A percentile compares a stretch with the other conserved stretches of the same genome.
Evolutionary conservation across 139 green algal species (phyloP).

Genomic region (Bryopsis sp.): DNA sequence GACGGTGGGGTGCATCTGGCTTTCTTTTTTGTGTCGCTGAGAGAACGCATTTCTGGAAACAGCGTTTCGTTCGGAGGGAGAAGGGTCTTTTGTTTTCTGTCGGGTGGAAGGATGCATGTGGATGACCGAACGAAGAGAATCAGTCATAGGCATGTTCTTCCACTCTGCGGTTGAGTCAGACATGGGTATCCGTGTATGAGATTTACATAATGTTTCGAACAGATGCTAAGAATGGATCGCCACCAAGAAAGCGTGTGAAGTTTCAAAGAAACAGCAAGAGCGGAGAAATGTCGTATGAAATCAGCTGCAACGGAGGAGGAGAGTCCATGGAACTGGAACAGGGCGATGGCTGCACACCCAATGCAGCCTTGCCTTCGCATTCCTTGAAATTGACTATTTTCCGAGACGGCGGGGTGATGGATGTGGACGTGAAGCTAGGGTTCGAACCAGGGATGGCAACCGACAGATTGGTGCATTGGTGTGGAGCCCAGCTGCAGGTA

Average conservation of each 20-base stretch:
- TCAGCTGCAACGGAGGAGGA: neutral
- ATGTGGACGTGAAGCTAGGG: slow-evolving; percentile 47
- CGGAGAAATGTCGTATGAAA: neutral
- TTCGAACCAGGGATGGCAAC: slow-evolving; percentile 70
- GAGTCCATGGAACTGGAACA: neutral
- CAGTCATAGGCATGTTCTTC: too few species aligned
- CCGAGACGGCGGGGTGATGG: slow-evolving; percentile 34
- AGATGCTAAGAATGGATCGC: neutral
- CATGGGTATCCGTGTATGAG: too few species aligned
- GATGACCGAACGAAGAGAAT: neutral
- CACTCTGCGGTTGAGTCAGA: too few species aligned
- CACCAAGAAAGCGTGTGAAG: neutral
- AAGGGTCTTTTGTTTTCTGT: too few species aligned
- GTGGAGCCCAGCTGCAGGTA: slow-evolving; percentile 67
- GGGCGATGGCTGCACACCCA: too few species aligned
- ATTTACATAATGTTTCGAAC: too few species aligned
- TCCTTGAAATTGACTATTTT: slow-evolving; percentile 30
- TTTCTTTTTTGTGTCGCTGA: too few species aligned
- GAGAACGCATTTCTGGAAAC: too few species aligned
- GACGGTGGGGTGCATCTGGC: too few species aligned
- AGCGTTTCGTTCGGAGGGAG: too few species aligned
- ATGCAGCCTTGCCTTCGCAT: neutral
- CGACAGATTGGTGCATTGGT: slow-evolving; percentile 75
- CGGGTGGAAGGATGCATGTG: too few species aligned
- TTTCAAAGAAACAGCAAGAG: neutral